Evolutionary conservation across 768 basidiomycete genomes (phyloP).

Genomic region (Phylloporus sp.): DNA sequence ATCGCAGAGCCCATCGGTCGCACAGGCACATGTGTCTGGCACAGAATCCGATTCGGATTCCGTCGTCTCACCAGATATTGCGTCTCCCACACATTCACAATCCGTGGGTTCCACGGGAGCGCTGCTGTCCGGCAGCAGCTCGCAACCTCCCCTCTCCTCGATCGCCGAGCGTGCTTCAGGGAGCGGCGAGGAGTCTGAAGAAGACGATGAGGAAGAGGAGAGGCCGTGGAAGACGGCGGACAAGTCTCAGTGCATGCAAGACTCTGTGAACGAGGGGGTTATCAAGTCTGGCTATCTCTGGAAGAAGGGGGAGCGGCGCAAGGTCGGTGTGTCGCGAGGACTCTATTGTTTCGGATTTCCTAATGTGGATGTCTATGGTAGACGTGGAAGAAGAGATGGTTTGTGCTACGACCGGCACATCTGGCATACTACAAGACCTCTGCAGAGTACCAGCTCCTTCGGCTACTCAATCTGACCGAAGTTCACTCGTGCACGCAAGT

Average conservation of each 20-base stretch:
- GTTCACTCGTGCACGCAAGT: conserved; percentile 89
- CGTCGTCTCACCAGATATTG: conserved; percentile 49
- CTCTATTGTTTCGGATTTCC: not conserved
- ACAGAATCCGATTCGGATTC: conserved; percentile 89
- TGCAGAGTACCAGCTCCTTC: conserved; percentile 89
- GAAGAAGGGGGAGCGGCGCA: conserved; percentile 97
- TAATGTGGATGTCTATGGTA: conserved; percentile 29
- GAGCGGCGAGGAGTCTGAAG: conserved; percentile 75
- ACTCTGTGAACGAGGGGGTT: conserved; percentile 60
- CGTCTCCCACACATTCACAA: conserved; percentile 34
- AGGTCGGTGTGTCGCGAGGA: conserved; percentile 50
- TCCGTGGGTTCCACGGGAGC: conserved; percentile 30
- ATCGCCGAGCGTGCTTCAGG: conserved; percentile 71
- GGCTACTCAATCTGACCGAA: conserved; percentile 79
- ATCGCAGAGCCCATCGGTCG: conserved; percentile 28
- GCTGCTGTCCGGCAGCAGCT: conserved; percentile 28
- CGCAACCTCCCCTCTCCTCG: conserved; percentile 57
- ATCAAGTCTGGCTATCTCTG: conserved; percentile 91
- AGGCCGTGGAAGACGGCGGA: conserved; percentile 60
- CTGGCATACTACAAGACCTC: conserved; percentile 96
- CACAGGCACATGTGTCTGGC: conserved; percentile 48
- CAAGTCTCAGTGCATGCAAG: conserved; percentile 38
- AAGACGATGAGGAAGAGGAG: conserved; percentile 64
- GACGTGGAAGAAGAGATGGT: conserved; percentile 99
- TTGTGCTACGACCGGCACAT: conserved; percentile 87